Evolutionary conservation across 75 land plant species (phyloP), one percentile per base, ranked within the genome.

Genomic region (Pinus albicaulis): DNA sequence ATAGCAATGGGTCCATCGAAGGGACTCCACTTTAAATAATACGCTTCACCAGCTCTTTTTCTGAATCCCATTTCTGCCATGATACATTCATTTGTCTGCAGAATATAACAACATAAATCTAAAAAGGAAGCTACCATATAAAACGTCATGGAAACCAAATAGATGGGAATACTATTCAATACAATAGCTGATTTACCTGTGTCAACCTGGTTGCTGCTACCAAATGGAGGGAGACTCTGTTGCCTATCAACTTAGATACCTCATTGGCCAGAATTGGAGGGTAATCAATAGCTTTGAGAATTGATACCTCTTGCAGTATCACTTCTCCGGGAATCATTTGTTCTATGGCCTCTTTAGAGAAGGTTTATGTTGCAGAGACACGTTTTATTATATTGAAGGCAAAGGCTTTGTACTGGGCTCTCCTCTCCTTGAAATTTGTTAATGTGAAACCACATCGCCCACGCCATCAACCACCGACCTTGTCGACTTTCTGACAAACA

Each of bases 21-120:
- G 31, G 48, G 58, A 13, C 57, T 25, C 80, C 80, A 79, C 13
- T 56, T 63, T 48, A 44, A 44, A 5, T 56, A 38, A 44, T 14
- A n/a, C 11, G 20, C 71, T 7, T 38, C 7, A 1, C 1, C 7
- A 12, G 23, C 17, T 11, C 7, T 20, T 22, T 68, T 68, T 15
- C 41, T 52, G 1, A 19, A 36, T 68, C 71, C 71, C 19, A 23
- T 68, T 3, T 38, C 71, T 20, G 23, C 41, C 19, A 68, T n/a
- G 7, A 1, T 8, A 34, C 1, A 65, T 36, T 19, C 8, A 64
- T 64, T 28, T 16, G 15, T 1, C 16, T 13, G 16, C 1, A 11
- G 26, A 23, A 3, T 31, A 31, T 31, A 31, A 31, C 31, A 31
- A 31, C 31, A 31, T 1, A 31, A 31, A 31, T 1, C 31, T 31